Conservation (phyloP, 2,329 filamentous ascomycete genomes). For the Fusarium duplospermum region DNA sequence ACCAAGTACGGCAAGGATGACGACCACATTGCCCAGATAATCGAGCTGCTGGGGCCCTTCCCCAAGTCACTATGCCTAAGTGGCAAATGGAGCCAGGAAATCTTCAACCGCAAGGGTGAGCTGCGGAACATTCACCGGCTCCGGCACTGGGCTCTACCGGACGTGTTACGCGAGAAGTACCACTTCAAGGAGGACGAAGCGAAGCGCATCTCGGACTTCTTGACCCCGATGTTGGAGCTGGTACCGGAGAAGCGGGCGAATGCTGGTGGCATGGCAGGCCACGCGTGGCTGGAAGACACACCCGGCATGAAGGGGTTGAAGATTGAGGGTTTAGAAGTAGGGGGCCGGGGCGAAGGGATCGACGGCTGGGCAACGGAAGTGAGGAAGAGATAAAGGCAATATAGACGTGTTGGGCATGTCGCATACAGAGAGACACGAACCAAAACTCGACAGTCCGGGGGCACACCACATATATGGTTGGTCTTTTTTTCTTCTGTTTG, state of each 20-base stretch:
- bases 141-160: slow-evolving; percentile 93
- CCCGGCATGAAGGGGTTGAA: slow-evolving; percentile 87
- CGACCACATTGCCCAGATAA: slow-evolving; percentile 98
- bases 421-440: slow-evolving; percentile 38
- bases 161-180: slow-evolving; percentile 96
- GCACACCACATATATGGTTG: slow-evolving; percentile 21
- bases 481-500: slow-evolving; percentile 26
- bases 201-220: slow-evolving; percentile 81
- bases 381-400: slow-evolving; percentile 74
- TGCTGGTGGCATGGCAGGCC: slow-evolving; percentile 92
- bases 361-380: slow-evolving; percentile 93
- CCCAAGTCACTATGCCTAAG: slow-evolving; percentile 91
- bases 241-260: slow-evolving; percentile 91
- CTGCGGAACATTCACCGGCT: slow-evolving; percentile 96
- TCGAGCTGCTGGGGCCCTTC: slow-evolving; percentile 93
- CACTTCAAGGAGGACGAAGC: slow-evolving; percentile 89
- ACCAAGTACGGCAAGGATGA: slow-evolving; percentile 99
- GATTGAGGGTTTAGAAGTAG: slow-evolving; percentile 79
- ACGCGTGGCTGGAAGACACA: slow-evolving; percentile 84
- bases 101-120: slow-evolving; percentile 98
- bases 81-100: slow-evolving; percentile 98
- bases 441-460: slow-evolving; percentile 27
- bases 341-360: slow-evolving; percentile 89
- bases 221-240: slow-evolving; percentile 91
- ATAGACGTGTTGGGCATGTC: slow-evolving; percentile 32